A percentile compares a stretch with the other conserved stretches of the same genome.
Conservation (phyloP, 2,329 filamentous ascomycete genomes). For the Sporothrix brunneoviolacea region DNA sequence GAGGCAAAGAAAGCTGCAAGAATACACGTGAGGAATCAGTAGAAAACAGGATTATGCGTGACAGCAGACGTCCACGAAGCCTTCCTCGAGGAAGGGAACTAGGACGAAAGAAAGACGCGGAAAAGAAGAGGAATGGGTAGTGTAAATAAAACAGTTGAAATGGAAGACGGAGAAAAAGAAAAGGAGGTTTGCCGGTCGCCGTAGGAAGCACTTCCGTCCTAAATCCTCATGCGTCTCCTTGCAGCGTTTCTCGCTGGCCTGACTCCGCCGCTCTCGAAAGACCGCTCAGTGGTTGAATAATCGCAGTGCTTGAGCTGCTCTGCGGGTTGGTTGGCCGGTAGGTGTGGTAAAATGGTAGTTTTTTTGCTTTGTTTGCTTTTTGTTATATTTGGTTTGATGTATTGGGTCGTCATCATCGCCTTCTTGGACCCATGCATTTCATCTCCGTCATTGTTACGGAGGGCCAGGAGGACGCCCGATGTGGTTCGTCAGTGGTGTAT, state of each 20-base stretch:
- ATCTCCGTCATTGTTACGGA: background rate
- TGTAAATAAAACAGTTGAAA: background rate
- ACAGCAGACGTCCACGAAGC: too few relatives aligned
- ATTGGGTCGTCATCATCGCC: slow-evolving; percentile 7
- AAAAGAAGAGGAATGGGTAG: background rate
- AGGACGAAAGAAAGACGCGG: background rate
- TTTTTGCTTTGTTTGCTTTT: background rate
- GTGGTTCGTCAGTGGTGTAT: too few relatives aligned
- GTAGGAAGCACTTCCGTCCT: background rate
- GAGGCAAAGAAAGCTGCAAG: too few relatives aligned
- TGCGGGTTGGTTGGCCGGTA: background rate
- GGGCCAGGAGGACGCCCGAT: background rate
- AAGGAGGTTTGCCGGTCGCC: slow-evolving; percentile 10
- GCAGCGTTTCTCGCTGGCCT: too few relatives aligned
- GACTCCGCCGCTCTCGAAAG: too few relatives aligned
- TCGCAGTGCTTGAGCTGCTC: too few relatives aligned
- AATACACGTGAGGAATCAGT: too few relatives aligned
- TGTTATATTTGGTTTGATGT: slow-evolving; percentile 2
- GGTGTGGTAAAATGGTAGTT: slow-evolving; percentile 5
- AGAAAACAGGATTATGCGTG: too few relatives aligned
- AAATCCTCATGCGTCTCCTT: too few relatives aligned
- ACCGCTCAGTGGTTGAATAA: too few relatives aligned
- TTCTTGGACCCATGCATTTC: background rate
- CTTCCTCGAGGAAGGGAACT: too few relatives aligned
- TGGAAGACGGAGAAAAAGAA: slow-evolving; percentile 8